Base-by-base conservation (phyloP, 2,329 filamentous ascomycete genomes). In the Elsinoe australis region DNA sequence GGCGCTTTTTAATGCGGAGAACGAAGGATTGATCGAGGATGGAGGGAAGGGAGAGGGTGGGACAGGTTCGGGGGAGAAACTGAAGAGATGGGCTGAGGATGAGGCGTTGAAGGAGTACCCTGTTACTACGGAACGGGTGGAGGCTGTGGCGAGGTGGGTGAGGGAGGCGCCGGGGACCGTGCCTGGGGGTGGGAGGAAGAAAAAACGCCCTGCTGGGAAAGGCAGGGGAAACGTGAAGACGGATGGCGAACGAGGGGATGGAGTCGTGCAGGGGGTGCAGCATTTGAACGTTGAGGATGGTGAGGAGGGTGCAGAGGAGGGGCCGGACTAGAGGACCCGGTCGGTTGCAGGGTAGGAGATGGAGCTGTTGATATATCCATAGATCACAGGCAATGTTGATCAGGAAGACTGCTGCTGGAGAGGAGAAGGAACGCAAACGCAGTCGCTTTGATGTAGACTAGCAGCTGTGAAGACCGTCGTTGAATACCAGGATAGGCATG, bases 81-180 rank as follows among this genome's bases (percentile, higher is more conserved):
- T 68, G 8, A 80, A 79, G 56, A 67, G 78, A 6, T 83, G 79
- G 79, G 74, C 76, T 4, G 72, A 78, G 49, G 80, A 81, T 42
- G 77, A 83, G 46, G 78, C 82, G 51, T 76, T 74, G 0, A 79
- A 78, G 57, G 82, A 87, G 54, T 85, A 84, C 60, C 78, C 79
- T 2, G 79, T 86, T 53, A 72, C 75, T 14, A 85, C 83, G 1
- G 81, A 85, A 53, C 74, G 85, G 17, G 84, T 85, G 0, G 73
- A 79, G 39, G 75, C 77, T 14, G 78, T 90, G 50, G 76, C 80
- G 0, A 67, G 76, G 33, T 92, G 86, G 85, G 75, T 90, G 12
- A 57, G 66, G 21, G 71, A 73, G 52, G 68, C 69, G 24, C 71
- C 70, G n/a, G 50, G 64, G 8, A 58, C 54, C 4, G 60, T 66